Conservation (phyloP, 441 rosid genomes). For the Euphorbia schlechtendalii region DNA sequence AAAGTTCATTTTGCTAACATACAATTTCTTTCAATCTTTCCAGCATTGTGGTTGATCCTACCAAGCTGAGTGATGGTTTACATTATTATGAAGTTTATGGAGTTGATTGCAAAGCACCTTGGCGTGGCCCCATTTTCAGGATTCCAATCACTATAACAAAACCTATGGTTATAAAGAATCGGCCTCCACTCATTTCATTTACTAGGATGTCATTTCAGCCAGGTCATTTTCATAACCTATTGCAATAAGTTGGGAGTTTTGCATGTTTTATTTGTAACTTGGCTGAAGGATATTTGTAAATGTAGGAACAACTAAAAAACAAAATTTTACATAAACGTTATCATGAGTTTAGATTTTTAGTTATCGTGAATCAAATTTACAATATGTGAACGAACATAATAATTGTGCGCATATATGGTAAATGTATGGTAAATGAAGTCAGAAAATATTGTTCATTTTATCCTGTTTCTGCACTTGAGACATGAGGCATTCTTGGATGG, state of each 20-base stretch:
- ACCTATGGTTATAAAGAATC: constrained; percentile 53
- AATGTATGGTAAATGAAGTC: too few species aligned
- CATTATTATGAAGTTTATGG: constrained; percentile 93
- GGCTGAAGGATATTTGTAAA: background rate
- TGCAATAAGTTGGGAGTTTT: background rate
- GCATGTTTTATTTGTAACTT: background rate
- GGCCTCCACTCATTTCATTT: constrained; percentile 70
- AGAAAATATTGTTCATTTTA: background rate
- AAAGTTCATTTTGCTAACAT: constrained; percentile 4
- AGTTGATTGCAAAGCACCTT: constrained; percentile 89
- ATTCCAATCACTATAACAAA: constrained; percentile 83
- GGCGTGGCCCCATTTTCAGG: constrained; percentile 94
- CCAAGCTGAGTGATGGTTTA: constrained; percentile 71
- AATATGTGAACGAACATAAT: background rate
- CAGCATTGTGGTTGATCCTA: constrained; percentile 96
- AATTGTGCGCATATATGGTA: background rate
- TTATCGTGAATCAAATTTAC: background rate
- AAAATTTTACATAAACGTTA: background rate
- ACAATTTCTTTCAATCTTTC: constrained; percentile 20
- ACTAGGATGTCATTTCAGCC: constrained; percentile 77
- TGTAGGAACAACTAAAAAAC: background rate
- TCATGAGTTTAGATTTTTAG: background rate
- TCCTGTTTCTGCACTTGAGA: background rate
- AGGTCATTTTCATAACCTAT: constrained; percentile 38
- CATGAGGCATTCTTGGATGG: background rate